These are phyloP conservation scores for Colletotrichum sp. DNA, from an alignment of 2,329 filamentous ascomycete species.

Conservation along the genomic window DNA sequence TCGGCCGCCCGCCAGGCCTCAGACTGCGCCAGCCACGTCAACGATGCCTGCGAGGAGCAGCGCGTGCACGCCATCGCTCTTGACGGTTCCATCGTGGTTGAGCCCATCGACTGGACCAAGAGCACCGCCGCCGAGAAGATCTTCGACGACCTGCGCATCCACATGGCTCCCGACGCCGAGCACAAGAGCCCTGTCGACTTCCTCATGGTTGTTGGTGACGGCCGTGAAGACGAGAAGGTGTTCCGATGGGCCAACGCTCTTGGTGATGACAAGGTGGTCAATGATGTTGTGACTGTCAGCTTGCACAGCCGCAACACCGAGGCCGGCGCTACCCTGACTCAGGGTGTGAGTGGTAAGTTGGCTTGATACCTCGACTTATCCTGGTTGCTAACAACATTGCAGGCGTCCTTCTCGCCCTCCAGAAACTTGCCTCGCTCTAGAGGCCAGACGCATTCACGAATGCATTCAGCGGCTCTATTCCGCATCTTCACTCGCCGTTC, in stretches of 20 bases:
- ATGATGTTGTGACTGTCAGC: conserved; percentile 83
- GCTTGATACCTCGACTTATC: no score
- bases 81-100: conserved; percentile 82
- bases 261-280: conserved; percentile 59
- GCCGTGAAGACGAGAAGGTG: conserved; percentile 90
- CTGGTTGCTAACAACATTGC: neutral
- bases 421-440: conserved; percentile 38
- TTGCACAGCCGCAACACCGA: conserved; percentile 88
- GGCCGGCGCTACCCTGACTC: conserved; percentile 82
- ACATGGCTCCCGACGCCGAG: conserved; percentile 35
- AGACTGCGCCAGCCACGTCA: conserved; percentile 93
- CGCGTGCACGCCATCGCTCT: conserved; percentile 83
- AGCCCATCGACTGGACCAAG: conserved; percentile 88
- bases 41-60: conserved; percentile 86
- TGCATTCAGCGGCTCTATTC: neutral
- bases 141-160: conserved; percentile 61
- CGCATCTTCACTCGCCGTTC: neutral
- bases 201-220: conserved; percentile 87
- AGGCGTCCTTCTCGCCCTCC: conserved; percentile 49
- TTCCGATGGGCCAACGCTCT: conserved; percentile 93
- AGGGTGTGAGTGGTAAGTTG: conserved; percentile 85
- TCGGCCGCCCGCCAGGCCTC: conserved; percentile 80
- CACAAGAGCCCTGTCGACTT: conserved; percentile 72
- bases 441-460: neutral
- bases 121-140: conserved; percentile 80